Evolutionary conservation across 768 basidiomycete genomes (phyloP), one percentile per base, ranked within the genome.

Genomic region (Boletellus ananiceps): DNA sequence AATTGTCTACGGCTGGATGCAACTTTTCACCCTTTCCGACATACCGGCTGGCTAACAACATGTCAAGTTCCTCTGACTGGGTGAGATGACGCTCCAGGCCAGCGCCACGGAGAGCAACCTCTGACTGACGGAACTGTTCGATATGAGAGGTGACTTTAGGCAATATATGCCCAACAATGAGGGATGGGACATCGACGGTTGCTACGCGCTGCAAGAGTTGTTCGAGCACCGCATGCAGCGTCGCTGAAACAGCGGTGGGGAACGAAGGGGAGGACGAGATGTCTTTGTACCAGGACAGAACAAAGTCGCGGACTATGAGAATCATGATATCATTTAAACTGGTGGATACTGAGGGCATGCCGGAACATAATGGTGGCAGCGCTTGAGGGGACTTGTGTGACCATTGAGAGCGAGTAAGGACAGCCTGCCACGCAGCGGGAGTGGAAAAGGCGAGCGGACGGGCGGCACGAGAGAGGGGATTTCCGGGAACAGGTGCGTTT

Each of bases 351-450:
- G 79, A 71, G 12, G 81, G 79, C 34, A 80, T 80, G 21, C 80
- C 74, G 25, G 85, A 83, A 57, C 77, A 77, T 16, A 93, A 68
- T 8, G 84, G 79, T 1, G 85, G 76, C 16, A 86, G 73, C n/a
- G 80, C 72, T 59, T 83, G 82, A 0, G 85, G 81, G 4, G 82
- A 71, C 49, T 75, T 80, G 56, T 85, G 81, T 3, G 88, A 88
- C 93, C 93, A 95, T 66, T 87, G 83, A n/a, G 89, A 89, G 29
- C 93, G 82, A 39, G 81, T 92, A 44, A 89, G 74, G 40, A 91
- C 87, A 0, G 86, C 92, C 61, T 93, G 89, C 93, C 93, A 96
- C 29, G 93, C 93, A 49, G 93, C 91, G 21, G 92, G 90, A 3
- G 92, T 92, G 4, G 91, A 90, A 72, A 96, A 95, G 3, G 81